Percentiles rank a stretch among this genome's conserved stretches.
Conservation (phyloP, 345 rosid species). For the Gynandropsis gynandra region DNA sequence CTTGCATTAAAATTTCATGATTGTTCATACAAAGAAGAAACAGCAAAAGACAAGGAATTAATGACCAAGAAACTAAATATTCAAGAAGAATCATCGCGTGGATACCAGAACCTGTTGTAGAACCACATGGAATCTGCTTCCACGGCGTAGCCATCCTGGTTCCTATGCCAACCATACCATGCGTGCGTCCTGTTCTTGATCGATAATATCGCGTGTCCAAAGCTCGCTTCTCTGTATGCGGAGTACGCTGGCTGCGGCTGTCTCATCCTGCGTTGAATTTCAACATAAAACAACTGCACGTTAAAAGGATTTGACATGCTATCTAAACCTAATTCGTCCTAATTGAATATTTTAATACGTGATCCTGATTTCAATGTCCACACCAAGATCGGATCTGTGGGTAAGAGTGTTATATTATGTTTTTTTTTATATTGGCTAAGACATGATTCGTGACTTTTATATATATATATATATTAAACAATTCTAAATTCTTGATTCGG, state of each 20-base stretch:
- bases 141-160: slow-evolving; percentile 72
- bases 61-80: no score
- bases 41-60: no score
- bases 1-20: no score
- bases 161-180: slow-evolving; percentile 70
- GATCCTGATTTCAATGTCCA: no score
- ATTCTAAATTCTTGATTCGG: no score
- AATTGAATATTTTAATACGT: no score
- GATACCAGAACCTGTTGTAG: slow-evolving; percentile 60
- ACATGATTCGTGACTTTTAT: no score
- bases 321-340: neutral
- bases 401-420: neutral
- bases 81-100: slow-evolving; percentile 43
- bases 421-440: no score
- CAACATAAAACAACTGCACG: neutral
- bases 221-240: slow-evolving; percentile 85
- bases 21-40: no score
- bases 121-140: slow-evolving; percentile 89
- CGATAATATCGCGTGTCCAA: slow-evolving; percentile 74
- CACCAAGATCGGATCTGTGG: no score
- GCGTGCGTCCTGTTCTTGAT: slow-evolving; percentile 87
- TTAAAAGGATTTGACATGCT: no score
- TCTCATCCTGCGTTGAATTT: slow-evolving; percentile 62
- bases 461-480: no score
- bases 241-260: slow-evolving; percentile 90